Evolutionary conservation across 2,329 filamentous ascomycete species (phyloP).

Genomic region (Xylaria sp.): DNA sequence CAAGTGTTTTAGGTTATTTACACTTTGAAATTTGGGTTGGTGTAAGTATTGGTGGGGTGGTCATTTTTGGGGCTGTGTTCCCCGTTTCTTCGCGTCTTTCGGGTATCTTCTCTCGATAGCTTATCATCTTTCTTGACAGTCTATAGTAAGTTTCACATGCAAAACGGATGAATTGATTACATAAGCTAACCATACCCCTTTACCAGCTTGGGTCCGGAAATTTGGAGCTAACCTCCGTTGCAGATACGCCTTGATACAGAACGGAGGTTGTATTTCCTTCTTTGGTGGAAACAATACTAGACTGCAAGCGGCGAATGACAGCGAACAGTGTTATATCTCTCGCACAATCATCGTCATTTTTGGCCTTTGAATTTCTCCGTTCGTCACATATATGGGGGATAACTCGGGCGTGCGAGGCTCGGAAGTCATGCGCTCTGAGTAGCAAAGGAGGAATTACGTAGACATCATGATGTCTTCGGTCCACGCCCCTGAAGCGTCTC

Average conservation of each 20-base stretch:
- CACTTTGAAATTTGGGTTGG: background rate
- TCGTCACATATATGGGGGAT: background rate
- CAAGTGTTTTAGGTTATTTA: too few species aligned
- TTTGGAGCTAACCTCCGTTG: background rate
- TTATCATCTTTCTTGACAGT: background rate
- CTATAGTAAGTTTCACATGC: background rate
- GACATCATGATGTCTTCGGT: background rate
- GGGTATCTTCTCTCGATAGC: constrained; percentile 2
- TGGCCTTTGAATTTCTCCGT: background rate
- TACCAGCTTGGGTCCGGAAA: constrained; percentile 13
- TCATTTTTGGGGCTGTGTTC: background rate
- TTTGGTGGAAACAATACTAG: background rate
- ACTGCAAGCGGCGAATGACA: background rate
- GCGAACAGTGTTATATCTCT: background rate
- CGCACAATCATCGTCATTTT: background rate
- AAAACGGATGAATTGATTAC: background rate
- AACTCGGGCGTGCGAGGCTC: background rate
- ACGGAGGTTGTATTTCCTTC: constrained; percentile 23
- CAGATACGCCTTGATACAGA: background rate
- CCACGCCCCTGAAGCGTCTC: background rate
- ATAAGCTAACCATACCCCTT: constrained; percentile 13
- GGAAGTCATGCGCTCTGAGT: background rate
- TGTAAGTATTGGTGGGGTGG: background rate
- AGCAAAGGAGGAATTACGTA: background rate
- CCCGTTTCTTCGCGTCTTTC: background rate